Percentiles rank a stretch among this genome's conserved stretches.
Conservation (phyloP, 208 protist genomes). For the Leishmania aethiopica region DNA sequence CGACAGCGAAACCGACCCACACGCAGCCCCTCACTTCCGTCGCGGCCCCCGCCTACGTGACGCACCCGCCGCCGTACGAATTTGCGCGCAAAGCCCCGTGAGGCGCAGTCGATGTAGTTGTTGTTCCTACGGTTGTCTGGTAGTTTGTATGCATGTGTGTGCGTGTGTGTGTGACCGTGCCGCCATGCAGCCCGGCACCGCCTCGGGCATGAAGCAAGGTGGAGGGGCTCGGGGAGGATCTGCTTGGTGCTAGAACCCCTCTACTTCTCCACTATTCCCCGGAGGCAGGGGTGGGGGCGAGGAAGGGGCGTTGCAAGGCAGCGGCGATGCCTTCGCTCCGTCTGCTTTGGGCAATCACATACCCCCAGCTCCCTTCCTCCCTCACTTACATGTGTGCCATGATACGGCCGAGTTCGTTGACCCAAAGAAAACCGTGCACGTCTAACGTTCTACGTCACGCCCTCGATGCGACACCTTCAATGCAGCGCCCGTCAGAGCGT, state of each 20-base stretch:
- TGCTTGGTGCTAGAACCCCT: neutral
- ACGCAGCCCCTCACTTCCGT: conserved; percentile 54
- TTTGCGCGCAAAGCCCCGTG: conserved; percentile 33
- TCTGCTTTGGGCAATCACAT: neutral
- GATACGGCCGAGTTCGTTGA: neutral
- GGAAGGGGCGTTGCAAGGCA: neutral
- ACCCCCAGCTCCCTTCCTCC: neutral
- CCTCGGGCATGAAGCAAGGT: neutral
- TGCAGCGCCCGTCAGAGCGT: neutral
- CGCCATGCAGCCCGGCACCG: neutral
- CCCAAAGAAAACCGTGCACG: neutral
- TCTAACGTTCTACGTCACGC: neutral
- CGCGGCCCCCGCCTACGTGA: conserved; percentile 28
- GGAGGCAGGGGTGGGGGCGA: neutral
- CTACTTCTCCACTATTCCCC: neutral
- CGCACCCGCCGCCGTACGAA: conserved; percentile 48
- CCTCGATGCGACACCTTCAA: neutral
- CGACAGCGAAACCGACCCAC: conserved; percentile 31
- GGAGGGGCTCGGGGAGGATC: neutral
- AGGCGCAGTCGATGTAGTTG: neutral
- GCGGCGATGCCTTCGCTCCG: neutral
- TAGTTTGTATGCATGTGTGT: neutral
- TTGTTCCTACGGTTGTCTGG: neutral
- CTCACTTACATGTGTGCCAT: neutral
- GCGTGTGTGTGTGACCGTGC: neutral